Conservation (phyloP, 176 grass and related monocot genomes). For the Tillandsia leiboldiana region DNA sequence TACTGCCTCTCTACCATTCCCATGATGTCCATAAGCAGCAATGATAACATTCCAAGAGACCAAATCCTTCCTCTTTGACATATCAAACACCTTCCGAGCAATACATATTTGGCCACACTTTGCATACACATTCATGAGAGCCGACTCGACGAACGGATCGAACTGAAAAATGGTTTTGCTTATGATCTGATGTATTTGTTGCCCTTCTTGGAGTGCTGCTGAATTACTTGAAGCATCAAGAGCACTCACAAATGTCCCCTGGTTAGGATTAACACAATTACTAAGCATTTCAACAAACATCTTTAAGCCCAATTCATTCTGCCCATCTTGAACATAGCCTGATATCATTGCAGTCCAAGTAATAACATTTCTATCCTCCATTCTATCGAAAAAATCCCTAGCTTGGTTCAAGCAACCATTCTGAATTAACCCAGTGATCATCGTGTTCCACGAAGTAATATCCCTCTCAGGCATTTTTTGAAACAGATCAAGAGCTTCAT, state of each 20-base stretch:
- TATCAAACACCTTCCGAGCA: conserved; percentile 56
- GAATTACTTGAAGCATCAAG: conserved; percentile 55
- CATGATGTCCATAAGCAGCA: conserved; percentile 60
- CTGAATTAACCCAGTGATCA: conserved; percentile 22
- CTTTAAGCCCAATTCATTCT: conserved; percentile 43
- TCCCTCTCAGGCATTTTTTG: conserved; percentile 18
- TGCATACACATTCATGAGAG: conserved; percentile 49
- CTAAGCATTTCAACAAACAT: conserved; percentile 46
- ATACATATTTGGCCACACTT: conserved; percentile 70
- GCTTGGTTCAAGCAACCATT: conserved; percentile 12
- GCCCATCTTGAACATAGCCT: conserved; percentile 46
- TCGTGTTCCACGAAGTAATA: conserved; percentile 18
- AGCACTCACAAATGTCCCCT: conserved; percentile 56
- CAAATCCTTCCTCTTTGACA: conserved; percentile 46
- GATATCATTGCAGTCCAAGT: conserved; percentile 69
- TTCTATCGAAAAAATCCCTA: not conserved
- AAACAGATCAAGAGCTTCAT: conserved; percentile 18
- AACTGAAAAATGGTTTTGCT: conserved; percentile 59
- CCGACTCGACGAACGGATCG: conserved; percentile 45
- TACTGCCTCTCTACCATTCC: conserved; percentile 50
- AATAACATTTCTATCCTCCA: conserved; percentile 20
- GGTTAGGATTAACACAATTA: conserved; percentile 49
- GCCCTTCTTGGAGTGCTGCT: conserved; percentile 44
- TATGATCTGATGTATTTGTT: conserved; percentile 69
- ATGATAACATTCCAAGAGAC: conserved; percentile 77